Percentiles rank a stretch among this genome's conserved stretches.
Conservation (phyloP, 2,329 filamentous ascomycete genomes). For the Aaosphaeria arxii region DNA sequence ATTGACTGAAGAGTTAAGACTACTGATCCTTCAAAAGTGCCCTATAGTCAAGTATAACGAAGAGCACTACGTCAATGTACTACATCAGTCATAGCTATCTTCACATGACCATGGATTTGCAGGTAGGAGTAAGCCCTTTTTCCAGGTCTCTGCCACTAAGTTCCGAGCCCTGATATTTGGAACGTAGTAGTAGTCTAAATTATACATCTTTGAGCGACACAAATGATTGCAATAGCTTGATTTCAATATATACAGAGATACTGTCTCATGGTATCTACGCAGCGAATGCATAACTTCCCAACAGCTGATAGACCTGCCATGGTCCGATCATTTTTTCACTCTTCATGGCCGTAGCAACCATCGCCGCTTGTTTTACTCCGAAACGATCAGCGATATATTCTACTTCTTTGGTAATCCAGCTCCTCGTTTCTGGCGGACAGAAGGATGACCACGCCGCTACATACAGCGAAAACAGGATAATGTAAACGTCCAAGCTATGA, state of each 20-base stretch:
- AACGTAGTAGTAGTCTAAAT: no score
- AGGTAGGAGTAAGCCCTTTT: no score
- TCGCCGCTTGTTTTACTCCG: constrained; percentile 9
- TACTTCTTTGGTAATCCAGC: constrained; percentile 8
- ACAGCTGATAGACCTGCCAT: constrained; percentile 12
- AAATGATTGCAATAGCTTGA: background rate
- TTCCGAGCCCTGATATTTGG: no score
- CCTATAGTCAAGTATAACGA: no score
- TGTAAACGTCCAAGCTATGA: constrained; percentile 15
- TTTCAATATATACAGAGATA: background rate
- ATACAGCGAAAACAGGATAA: constrained; percentile 13
- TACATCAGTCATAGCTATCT: no score
- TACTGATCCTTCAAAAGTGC: no score
- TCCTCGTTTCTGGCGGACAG: constrained; percentile 3
- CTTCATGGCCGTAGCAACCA: constrained; percentile 5
- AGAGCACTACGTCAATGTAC: no score
- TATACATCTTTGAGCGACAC: no score
- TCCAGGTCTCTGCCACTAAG: no score
- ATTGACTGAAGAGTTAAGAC: no score
- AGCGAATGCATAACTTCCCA: constrained; percentile 14
- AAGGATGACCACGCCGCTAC: constrained; percentile 11
- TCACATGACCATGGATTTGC: no score
- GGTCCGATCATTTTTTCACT: background rate
- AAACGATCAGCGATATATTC: constrained; percentile 10
- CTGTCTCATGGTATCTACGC: background rate